These are phyloP conservation scores for Citrus sinensis DNA, from an alignment of 345 rosid species.

Conservation along the genomic window DNA sequence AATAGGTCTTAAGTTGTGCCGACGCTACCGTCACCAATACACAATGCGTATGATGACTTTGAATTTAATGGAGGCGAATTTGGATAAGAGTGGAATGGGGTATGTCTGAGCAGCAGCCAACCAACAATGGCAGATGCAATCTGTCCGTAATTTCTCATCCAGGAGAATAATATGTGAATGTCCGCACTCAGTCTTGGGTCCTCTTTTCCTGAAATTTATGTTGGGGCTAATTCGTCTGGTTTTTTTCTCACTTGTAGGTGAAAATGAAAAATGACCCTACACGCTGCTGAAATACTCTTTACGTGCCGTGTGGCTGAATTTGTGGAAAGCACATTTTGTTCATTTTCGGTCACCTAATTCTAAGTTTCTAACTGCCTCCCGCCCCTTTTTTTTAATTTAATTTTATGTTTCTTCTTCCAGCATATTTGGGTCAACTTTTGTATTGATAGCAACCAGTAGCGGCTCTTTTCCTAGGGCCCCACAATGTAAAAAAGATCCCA, in stretches of 20 bases:
- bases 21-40: too few species aligned
- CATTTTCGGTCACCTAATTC: background rate
- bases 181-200: background rate
- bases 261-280: background rate
- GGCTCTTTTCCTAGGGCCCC: too few species aligned
- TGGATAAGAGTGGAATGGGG: background rate
- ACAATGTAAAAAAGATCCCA: too few species aligned
- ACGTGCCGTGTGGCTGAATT: background rate
- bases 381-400: background rate
- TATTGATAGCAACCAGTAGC: background rate
- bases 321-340: background rate
- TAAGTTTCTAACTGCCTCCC: too few species aligned
- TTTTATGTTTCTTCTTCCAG: background rate
- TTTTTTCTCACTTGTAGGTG: background rate
- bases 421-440: background rate
- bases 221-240: too few species aligned
- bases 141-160: background rate
- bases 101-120: background rate
- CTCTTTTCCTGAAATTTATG: background rate
- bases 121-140: background rate
- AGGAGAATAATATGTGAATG: background rate
- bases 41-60: too few species aligned
- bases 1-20: too few species aligned
- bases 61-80: background rate
- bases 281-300: background rate